Percentiles rank a stretch among this genome's conserved stretches.
Conservation (phyloP, 2,329 filamentous ascomycete genomes). For the Diplodia mutila region DNA sequence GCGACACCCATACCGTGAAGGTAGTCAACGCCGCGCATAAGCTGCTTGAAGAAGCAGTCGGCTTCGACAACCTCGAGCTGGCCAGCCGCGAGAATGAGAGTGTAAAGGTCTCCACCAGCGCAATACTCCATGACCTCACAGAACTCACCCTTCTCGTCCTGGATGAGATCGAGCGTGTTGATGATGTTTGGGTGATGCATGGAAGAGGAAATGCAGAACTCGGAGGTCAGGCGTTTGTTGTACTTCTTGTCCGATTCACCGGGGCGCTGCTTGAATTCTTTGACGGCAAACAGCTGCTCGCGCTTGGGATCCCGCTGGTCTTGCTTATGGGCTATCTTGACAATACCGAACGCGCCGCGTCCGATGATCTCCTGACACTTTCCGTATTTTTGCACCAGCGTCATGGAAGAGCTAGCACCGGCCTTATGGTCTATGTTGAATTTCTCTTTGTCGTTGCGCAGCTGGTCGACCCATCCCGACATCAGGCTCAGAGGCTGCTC, state of each 20-base stretch:
- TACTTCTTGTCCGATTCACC: conserved; percentile 97
- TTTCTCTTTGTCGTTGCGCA: conserved; percentile 83
- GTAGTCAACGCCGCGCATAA: conserved; percentile 98
- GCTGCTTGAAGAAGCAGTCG: conserved; percentile 98
- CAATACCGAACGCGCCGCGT: conserved; percentile 94
- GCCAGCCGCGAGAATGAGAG: conserved; percentile 83
- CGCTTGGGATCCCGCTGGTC: conserved; percentile 73
- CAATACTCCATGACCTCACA: conserved; percentile 99
- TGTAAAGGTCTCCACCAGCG: conserved; percentile 93
- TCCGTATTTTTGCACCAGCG: conserved; percentile 93
- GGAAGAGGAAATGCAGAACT: conserved; percentile 98
- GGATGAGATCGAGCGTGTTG: conserved; percentile 90
- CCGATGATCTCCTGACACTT: conserved; percentile 98
- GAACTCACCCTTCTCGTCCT: conserved; percentile 95
- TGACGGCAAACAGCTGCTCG: conserved; percentile 95
- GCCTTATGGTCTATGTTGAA: conserved; percentile 75
- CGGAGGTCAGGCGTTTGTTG: conserved; percentile 93
- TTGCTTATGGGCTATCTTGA: conserved; percentile 95
- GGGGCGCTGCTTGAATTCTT: conserved; percentile 92
- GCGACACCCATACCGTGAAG: conserved; percentile 99
- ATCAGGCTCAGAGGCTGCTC: conserved; percentile 89
- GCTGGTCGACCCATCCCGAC: conserved; percentile 92
- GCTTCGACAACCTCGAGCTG: conserved; percentile 92
- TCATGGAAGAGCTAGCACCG: conserved; percentile 72
- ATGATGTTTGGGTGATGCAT: conserved; percentile 97